Base-by-base conservation (phyloP, 2,329 filamentous ascomycete genomes). In the Scedosporium apiospermum region DNA sequence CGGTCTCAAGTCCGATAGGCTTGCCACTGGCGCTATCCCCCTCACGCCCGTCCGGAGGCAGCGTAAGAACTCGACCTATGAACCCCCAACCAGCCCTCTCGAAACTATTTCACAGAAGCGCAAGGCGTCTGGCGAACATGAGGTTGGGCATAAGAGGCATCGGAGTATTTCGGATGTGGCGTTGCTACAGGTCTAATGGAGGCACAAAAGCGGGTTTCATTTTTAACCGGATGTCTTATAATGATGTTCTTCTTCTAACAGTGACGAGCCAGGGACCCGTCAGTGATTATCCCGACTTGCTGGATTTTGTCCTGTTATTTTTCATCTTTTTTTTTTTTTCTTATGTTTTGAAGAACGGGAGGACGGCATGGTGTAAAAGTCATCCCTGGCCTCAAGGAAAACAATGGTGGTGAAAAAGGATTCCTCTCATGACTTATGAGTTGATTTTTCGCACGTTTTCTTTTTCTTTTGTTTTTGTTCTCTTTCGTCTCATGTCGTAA, bases 11-110 rank as follows among this genome's bases (percentile, higher is more conserved):
- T 81, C 82, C 61, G 87, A 87, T 66, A 82, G 87, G 63, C 82
- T 89, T 66, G 81, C 82, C 63, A 86, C 85, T 41, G 87, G 86
- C 46, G 64, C 84, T 46, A 81, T 84, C 2, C 87, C 87, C n/a
- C 82, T 90, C 65, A 89, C 88, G 3, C 88, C 88, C 1, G 77
- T 84, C 58, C 82, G 87, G 60, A 83, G 85, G 65, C 81, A 82
- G 51, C 27, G 49, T 4, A 85, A 82, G 74, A 77, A 75, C 63
- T 72, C 74, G 49, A 69, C 76, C 68, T 72, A 76, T 60, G 49
- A 61, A 41, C 60, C 60, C 26, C 69, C 75, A 44, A 78, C 78
- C 65, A 84, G 81, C 68, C 81, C 82, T 21, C 74, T 83, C 9
- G 78, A 80, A 30, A 71, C 73, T 2, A 66, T 76, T 27, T 77